These are phyloP conservation scores for Pyrenopolyporus hunteri DNA, from an alignment of 495 filamentous ascomycete species.

Conservation along the genomic window DNA sequence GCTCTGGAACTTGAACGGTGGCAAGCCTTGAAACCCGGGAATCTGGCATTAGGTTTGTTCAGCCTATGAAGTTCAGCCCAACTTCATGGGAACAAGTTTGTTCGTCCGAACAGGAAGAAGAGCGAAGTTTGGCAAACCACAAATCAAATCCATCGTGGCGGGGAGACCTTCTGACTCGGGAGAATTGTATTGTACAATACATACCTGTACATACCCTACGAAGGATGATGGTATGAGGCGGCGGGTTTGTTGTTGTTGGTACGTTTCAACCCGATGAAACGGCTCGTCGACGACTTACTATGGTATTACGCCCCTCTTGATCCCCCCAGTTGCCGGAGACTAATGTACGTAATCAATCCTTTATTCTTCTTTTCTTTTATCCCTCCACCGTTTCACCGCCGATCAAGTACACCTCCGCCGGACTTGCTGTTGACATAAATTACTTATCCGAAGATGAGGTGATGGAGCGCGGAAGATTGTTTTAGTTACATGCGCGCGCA, in stretches of 20 bases:
- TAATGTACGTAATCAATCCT: background rate
- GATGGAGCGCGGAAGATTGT: no score
- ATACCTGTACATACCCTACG: background rate
- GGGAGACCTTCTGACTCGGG: conserved; percentile 4
- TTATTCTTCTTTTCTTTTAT: background rate
- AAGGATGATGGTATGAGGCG: conserved; percentile 3
- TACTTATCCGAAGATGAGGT: background rate
- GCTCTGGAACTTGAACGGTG: conserved; percentile 1
- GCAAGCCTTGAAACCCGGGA: conserved; percentile 7
- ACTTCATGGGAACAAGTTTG: conserved; percentile 3
- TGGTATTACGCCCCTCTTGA: background rate
- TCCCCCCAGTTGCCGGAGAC: conserved; percentile 5
- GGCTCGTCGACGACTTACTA: conserved; percentile 31
- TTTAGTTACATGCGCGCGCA: no score
- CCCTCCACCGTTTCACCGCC: conserved; percentile 9
- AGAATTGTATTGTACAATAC: no score
- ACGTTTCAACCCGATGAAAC: conserved; percentile 29
- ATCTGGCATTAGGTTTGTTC: background rate
- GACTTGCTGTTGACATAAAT: background rate
- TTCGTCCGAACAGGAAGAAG: background rate
- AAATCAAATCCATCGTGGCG: background rate
- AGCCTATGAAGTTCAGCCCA: conserved; percentile 11
- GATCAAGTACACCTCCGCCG: background rate
- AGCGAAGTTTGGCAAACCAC: conserved; percentile 9
- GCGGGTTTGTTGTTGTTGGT: background rate